Base-by-base conservation (phyloP, 1,284 basidiomycete species). In the Bjerkandera adusta region DNA sequence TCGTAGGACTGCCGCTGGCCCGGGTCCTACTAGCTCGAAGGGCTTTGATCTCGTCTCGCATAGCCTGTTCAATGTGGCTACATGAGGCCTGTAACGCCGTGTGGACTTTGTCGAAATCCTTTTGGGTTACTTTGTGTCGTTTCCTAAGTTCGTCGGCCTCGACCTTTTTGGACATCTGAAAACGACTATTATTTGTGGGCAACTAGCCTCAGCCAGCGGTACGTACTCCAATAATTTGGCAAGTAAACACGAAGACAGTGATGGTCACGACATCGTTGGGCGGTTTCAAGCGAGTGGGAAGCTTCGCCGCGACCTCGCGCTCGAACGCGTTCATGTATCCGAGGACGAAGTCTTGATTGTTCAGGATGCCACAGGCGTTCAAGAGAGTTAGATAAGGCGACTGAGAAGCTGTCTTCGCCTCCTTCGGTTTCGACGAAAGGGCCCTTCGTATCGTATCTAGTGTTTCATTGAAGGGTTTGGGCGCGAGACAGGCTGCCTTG, bases 401-500 rank as follows among this genome's bases (percentile, higher is more conserved):
- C 15, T 38, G 5, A n/a, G 34, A 16, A 11, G 29, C 13, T 0
- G 47, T 24, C 36, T 47, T 49, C 27, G 18, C 22, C 22, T 16
- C 26, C 15, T 30, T 26, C 25, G 18, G 25, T 25, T n/a, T n/a
- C 5, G 46, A 34, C 1, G 53, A 48, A 7, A 63, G 57, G 1
- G 58, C 65, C n/a, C 47, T 38, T 12, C 59, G 59, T 36, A 67
- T 62, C 3, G 55, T 61, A 21, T 54, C 56, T 1, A 68, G 43
- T 2, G 62, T 54, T 10, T 45, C 49, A 25, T 51, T 48, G 54
- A 68, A 70, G 4, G 61, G 50, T 41, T 58, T 62, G 8, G 62
- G 59, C 7, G 53, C 54, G 15, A 69, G 57, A 49, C 68, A 69
- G 5, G 68, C 67, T 26, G 65, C 58, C 25, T 45, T 53, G 44